Evolutionary conservation across 805 yeast genomes (phyloP).

Genomic region (Clavispora asparagi): DNA sequence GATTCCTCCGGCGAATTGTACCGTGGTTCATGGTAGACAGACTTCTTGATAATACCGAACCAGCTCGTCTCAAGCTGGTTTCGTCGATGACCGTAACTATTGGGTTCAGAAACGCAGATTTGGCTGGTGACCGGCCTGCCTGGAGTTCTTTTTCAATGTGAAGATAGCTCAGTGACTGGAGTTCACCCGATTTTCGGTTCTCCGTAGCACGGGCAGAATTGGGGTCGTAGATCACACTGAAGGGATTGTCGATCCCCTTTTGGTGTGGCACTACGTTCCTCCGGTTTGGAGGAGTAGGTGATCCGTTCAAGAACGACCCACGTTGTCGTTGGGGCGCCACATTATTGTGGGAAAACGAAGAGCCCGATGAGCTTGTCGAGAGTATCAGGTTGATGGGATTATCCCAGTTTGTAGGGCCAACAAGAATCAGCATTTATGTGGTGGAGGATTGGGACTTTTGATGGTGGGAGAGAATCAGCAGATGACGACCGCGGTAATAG

Average conservation of each 20-base stretch:
- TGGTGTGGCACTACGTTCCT: neutral
- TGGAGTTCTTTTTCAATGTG: slow-evolving; percentile 11
- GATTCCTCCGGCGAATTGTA: slow-evolving; percentile 24
- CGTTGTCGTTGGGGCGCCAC: neutral
- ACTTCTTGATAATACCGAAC: slow-evolving; percentile 25
- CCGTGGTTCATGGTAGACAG: slow-evolving; percentile 29
- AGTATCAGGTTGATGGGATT: slow-evolving; percentile 4
- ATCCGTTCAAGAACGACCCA: neutral
- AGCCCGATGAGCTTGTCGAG: neutral
- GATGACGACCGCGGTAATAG: no score
- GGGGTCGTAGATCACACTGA: slow-evolving; percentile 10
- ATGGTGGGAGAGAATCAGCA: neutral
- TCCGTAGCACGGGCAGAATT: neutral
- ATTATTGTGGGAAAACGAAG: neutral
- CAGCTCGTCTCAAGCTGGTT: slow-evolving; percentile 14
- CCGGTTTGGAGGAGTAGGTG: neutral
- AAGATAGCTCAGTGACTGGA: slow-evolving; percentile 10
- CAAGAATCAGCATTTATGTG: slow-evolving; percentile 6
- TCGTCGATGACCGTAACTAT: slow-evolving; percentile 12
- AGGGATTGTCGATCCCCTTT: slow-evolving; percentile 4
- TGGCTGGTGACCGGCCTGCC: slow-evolving; percentile 5
- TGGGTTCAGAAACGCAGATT: slow-evolving; percentile 1
- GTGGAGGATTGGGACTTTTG: neutral
- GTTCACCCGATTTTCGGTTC: slow-evolving; percentile 1
- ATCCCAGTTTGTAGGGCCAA: slow-evolving; percentile 7